A percentile compares a stretch with the other conserved stretches of the same genome.
These are phyloP conservation scores for Striga asiatica DNA, from an alignment of 257 asterid genomes.

Conservation along the genomic window DNA sequence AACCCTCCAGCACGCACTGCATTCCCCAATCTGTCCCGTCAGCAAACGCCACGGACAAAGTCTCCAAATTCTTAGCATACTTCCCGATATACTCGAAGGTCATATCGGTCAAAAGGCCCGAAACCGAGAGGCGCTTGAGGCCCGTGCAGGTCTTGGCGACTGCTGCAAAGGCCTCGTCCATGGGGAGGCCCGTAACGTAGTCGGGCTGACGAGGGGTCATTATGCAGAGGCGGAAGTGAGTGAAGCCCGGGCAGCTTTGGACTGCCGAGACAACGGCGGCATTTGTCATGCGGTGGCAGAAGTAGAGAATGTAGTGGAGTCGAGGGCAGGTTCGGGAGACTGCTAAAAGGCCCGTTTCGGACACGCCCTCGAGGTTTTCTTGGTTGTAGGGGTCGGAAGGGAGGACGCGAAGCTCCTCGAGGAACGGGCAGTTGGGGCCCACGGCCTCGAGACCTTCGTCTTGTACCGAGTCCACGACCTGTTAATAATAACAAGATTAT, in stretches of 20 bases:
- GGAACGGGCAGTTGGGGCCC: background rate
- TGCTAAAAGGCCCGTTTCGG: constrained; percentile 64
- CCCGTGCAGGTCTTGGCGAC: constrained; percentile 67
- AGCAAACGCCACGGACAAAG: constrained; percentile 86
- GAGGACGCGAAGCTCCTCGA: constrained; percentile 37
- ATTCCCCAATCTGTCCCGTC: constrained; percentile 75
- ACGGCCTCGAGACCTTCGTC: background rate
- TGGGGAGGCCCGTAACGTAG: constrained; percentile 58
- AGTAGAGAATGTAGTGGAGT: constrained; percentile 77
- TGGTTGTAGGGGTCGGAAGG: constrained; percentile 56
- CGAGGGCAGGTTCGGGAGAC: constrained; percentile 71
- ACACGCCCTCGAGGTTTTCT: constrained; percentile 53
- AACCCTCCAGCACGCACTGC: constrained; percentile 70
- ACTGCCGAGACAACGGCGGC: constrained; percentile 71
- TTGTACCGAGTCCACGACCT: background rate
- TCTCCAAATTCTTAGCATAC: constrained; percentile 70
- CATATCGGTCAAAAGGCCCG: constrained; percentile 64
- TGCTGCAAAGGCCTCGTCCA: constrained; percentile 90
- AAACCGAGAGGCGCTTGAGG: constrained; percentile 69
- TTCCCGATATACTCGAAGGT: constrained; percentile 71
- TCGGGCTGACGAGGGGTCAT: constrained; percentile 68
- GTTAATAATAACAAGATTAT: background rate
- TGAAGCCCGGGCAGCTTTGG: constrained; percentile 67
- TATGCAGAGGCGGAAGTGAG: constrained; percentile 92
- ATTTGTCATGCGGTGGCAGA: constrained; percentile 79